These are phyloP conservation scores for Saccharomycopsis hybrid DNA, from an alignment of 1,139 yeast genomes.

Conservation along the genomic window DNA sequence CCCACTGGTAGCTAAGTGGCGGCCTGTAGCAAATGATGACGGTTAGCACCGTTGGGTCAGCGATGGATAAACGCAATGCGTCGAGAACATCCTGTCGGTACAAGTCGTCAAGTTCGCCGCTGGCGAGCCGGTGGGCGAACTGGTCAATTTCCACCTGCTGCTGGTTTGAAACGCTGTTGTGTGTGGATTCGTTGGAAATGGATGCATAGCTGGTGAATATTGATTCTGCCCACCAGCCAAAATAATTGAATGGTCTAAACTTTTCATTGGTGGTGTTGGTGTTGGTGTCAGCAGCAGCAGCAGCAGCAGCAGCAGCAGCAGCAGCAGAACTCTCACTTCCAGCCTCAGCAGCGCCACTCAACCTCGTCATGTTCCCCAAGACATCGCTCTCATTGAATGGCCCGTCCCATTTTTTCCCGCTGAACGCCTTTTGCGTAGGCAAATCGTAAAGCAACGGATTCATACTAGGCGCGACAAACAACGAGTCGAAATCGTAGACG, in stretches of 20 bases:
- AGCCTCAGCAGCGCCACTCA: not conserved
- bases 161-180: not conserved
- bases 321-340: not conserved
- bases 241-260: not conserved
- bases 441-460: not conserved
- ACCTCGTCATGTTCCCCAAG: not conserved
- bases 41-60: not conserved
- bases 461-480: not conserved
- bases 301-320: not conserved
- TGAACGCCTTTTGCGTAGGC: not conserved
- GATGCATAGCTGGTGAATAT: not conserved
- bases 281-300: not conserved
- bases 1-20: no score
- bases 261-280: not conserved
- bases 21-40: not conserved
- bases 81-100: no score
- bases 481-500: constrained; percentile 1
- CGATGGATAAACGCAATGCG: not conserved
- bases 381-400: not conserved
- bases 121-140: not conserved
- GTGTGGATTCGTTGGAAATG: not conserved
- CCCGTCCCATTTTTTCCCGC: not conserved
- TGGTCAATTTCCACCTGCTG: not conserved
- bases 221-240: not conserved
- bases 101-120: not conserved